Percentiles rank a stretch among this genome's conserved stretches.
Conservation (phyloP, 495 filamentous ascomycete genomes). For the Neurospora sp. region DNA sequence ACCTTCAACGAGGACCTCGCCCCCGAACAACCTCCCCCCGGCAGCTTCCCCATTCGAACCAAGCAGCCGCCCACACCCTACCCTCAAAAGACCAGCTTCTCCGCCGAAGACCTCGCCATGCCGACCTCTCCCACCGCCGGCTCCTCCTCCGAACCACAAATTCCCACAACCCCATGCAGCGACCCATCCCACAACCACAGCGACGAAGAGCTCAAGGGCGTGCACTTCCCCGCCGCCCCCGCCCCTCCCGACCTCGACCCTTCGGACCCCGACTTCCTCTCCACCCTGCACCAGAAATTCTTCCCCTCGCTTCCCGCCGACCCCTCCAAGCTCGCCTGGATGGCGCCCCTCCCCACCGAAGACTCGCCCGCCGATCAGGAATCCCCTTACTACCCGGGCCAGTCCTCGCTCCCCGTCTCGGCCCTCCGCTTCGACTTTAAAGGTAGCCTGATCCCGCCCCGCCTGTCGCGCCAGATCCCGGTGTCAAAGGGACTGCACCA, state of each 20-base stretch:
- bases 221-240: conserved; percentile 29
- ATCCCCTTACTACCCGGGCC: conserved; percentile 70
- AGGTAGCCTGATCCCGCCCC: conserved; percentile 66
- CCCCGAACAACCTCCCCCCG: conserved; percentile 8
- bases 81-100: conserved; percentile 10
- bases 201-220: conserved; percentile 12
- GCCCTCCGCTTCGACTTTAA: conserved; percentile 82
- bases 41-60: conserved; percentile 17
- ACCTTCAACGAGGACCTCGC: conserved; percentile 18
- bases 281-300: conserved; percentile 78
- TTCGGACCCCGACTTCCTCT: conserved; percentile 67
- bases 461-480: conserved; percentile 59
- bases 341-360: conserved; percentile 55
- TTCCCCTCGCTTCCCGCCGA: conserved; percentile 80
- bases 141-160: conserved; percentile 45
- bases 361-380: conserved; percentile 48
- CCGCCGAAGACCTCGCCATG: conserved; percentile 18
- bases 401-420: conserved; percentile 58
- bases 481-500: conserved; percentile 77
- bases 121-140: conserved; percentile 3
- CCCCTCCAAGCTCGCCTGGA: conserved; percentile 81
- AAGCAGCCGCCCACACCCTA: conserved; percentile 11
- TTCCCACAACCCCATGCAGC: conserved; percentile 32
- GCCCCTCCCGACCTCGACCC: conserved; percentile 66
- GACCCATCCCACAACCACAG: conserved; percentile 28